Percentiles rank a stretch among this genome's conserved stretches.
Evolutionary conservation across 1,284 basidiomycete genomes (phyloP).

Genomic region (Peniophora sp.): DNA sequence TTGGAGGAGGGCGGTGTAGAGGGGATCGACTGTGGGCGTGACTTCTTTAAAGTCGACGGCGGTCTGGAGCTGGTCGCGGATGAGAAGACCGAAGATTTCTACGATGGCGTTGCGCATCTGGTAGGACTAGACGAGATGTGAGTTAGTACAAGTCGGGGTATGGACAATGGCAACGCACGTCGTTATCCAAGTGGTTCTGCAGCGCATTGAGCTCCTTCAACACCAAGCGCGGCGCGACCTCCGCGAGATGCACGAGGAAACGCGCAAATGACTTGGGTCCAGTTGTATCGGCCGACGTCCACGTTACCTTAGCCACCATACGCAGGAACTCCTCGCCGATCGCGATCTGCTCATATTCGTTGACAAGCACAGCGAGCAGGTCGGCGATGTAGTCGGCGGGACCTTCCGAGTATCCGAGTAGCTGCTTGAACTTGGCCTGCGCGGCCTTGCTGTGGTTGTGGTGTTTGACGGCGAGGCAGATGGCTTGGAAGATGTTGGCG

Average conservation of each 20-base stretch:
- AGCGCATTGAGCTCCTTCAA: constrained; percentile 88
- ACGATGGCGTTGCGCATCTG: constrained; percentile 93
- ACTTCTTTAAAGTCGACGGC: constrained; percentile 68
- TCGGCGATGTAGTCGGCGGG: constrained; percentile 93
- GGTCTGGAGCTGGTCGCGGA: constrained; percentile 58
- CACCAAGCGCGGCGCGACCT: constrained; percentile 79
- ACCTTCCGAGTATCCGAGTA: constrained; percentile 91
- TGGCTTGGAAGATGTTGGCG: constrained; percentile 76
- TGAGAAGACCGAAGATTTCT: constrained; percentile 78
- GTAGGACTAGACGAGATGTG: constrained; percentile 55
- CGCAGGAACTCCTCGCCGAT: constrained; percentile 87
- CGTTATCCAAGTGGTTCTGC: constrained; percentile 84
- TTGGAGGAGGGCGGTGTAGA: constrained; percentile 82
- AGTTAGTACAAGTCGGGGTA: constrained; percentile 1
- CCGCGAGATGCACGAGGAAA: constrained; percentile 81
- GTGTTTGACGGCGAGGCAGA: constrained; percentile 88
- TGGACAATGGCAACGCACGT: constrained; percentile 42
- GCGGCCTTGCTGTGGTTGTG: constrained; percentile 81
- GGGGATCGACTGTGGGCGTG: constrained; percentile 41
- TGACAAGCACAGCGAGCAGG: constrained; percentile 71
- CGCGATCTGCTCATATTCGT: constrained; percentile 86
- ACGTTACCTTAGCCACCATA: constrained; percentile 75
- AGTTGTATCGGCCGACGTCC: constrained; percentile 81
- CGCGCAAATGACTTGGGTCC: constrained; percentile 80
- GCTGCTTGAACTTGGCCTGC: constrained; percentile 88